A percentile compares a stretch with the other conserved stretches of the same genome.
Evolutionary conservation across 352 stramenopile genomes (phyloP).

Genomic region (Globisporangium splendens): DNA sequence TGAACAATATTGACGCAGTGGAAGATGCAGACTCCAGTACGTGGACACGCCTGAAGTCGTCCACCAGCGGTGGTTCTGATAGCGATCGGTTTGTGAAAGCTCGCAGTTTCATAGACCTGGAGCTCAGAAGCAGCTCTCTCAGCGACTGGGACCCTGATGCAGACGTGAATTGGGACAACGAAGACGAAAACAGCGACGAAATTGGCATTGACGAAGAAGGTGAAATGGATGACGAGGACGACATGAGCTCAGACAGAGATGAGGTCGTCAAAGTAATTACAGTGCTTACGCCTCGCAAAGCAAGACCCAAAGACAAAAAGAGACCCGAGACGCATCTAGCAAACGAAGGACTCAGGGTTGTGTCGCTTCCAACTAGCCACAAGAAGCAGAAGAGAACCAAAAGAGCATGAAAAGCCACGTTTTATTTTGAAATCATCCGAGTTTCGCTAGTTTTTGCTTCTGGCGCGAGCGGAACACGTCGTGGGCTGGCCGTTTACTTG

Average conservation of each 20-base stretch:
- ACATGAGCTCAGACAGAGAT: constrained; percentile 3
- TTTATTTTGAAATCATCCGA: constrained; percentile 38
- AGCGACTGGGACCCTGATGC: constrained; percentile 9
- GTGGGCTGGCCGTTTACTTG: constrained; percentile 80
- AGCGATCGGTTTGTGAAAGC: constrained; percentile 8
- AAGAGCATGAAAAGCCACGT: constrained; percentile 12
- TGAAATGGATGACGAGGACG: constrained; percentile 38
- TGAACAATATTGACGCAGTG: constrained; percentile 11
- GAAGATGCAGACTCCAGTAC: neutral
- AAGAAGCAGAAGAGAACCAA: constrained; percentile 38
- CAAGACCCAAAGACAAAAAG: neutral
- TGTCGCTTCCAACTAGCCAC: constrained; percentile 33
- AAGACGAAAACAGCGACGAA: constrained; percentile 7
- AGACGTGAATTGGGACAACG: constrained; percentile 8
- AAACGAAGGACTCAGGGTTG: constrained; percentile 34
- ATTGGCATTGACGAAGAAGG: constrained; percentile 20
- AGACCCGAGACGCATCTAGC: constrained; percentile 13
- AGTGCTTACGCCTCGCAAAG: constrained; percentile 12
- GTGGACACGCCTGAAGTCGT: constrained; percentile 9
- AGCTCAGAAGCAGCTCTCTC: constrained; percentile 11
- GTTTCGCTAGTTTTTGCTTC: constrained; percentile 83
- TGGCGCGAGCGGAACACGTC: constrained; percentile 85
- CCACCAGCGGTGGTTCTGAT: neutral
- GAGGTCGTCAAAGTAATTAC: neutral
- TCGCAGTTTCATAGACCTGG: constrained; percentile 8